Base-by-base conservation (phyloP, 2,329 filamentous ascomycete species). In the Amauroascus niger region DNA sequence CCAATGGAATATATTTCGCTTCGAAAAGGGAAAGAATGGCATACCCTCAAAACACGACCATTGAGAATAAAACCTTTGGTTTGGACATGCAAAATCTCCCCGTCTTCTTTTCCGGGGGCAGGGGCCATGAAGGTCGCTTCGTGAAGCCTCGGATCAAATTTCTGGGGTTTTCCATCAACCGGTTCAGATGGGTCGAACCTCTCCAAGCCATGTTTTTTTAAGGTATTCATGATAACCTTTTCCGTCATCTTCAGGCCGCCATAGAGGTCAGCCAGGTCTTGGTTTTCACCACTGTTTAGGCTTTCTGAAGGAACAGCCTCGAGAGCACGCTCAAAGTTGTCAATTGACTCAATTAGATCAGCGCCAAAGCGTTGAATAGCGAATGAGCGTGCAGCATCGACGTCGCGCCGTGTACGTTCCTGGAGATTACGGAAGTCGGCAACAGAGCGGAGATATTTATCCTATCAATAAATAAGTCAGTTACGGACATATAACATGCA, bases 391-490 rank as follows among this genome's bases (percentile, higher is more conserved):
- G 91, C 88, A 18, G 80, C 74, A 72, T 93, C 87, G 69, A 94
- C 84, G 62, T 98, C 93, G 67, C 93, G 88, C 70, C 84, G 81
- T 41, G 88, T 95, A 67, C 93, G 88, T 67, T 96, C 88, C 76
- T 97, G 91, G 49, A 98, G 86, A 75, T 97, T 98, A 69, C 88
- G 88, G 81, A 94, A 97, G 65, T 98, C 93, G 73, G 93, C 93
- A 60, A 97, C 83, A 53, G 87, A 86, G 69, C 93, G 91, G 59
- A 96, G 81, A 73, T 89, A 94, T 76, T 89, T 93, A 74, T 97
- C 93, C 93, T 97, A 62, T 39, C 16, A 14, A 1, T 20, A 30
- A 18, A 20, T 1, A 35, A n/a, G 3, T 20, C 28, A 28, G 18
- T 39, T 39, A 16, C 7, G 43, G 39, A 26, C 16, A 47, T 48